A percentile compares a stretch with the other conserved stretches of the same genome.
Evolutionary conservation across 345 rosid species (phyloP).

Genomic region (Draba incana): DNA sequence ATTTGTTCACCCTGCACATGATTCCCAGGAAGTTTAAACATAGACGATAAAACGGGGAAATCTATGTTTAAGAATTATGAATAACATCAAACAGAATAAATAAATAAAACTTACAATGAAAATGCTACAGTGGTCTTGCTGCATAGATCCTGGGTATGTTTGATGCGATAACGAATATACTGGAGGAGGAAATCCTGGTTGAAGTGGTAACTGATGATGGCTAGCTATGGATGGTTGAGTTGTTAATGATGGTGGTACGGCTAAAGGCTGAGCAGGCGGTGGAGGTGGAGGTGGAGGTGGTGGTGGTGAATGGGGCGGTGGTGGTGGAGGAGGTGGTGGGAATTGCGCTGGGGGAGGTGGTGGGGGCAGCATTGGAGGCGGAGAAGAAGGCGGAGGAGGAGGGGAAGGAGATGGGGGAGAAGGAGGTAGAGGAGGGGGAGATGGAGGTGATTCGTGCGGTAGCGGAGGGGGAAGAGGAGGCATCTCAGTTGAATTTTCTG

Average conservation of each 20-base stretch:
- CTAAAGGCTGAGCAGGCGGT: constrained; percentile 55
- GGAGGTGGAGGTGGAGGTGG: constrained; percentile 47
- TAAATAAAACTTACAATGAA: constrained; percentile 50
- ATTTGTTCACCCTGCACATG: constrained; percentile 68
- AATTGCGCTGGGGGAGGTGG: constrained; percentile 45
- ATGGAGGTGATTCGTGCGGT: constrained; percentile 67
- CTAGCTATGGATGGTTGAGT: constrained; percentile 48
- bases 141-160: constrained; percentile 62
- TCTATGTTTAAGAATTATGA: not conserved
- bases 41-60: constrained; percentile 12
- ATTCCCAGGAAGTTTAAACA: constrained; percentile 16
- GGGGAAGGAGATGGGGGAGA: constrained; percentile 62
- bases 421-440: constrained; percentile 71
- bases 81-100: constrained; percentile 25
- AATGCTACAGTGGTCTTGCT: constrained; percentile 55
- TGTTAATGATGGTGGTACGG: constrained; percentile 42
- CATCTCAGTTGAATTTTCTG: constrained; percentile 41
- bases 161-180: constrained; percentile 64
- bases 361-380: constrained; percentile 57
- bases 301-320: constrained; percentile 38
- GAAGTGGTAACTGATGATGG: constrained; percentile 59
- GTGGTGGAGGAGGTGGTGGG: constrained; percentile 65
- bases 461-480: constrained; percentile 58
- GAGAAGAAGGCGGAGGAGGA: constrained; percentile 44
- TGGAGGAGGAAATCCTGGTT: constrained; percentile 49